phyloP scores from a whole-genome alignment of 768 basidiomycete species.

The Boletus subcaerulescens region DNA sequence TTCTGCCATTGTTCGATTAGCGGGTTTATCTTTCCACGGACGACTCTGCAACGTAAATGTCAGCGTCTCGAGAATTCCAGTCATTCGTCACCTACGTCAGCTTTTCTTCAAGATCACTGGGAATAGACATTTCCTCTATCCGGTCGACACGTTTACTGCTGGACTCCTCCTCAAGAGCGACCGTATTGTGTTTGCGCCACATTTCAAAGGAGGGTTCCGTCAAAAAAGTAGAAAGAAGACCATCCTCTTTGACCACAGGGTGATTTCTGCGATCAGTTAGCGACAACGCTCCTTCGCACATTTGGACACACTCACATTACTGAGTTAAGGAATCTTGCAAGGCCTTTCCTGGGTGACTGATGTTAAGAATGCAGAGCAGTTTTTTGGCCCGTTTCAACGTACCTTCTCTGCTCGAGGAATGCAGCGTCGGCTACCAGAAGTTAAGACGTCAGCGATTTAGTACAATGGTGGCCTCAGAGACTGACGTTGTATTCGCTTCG shows the following conservation, averaged over 20 bases:
- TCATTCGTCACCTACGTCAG: conserved; percentile 51
- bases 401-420: conserved; percentile 91
- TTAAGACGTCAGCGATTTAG: conserved; percentile 2
- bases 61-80: not conserved
- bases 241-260: conserved; percentile 87
- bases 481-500: conserved; percentile 89
- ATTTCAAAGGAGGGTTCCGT: conserved; percentile 80
- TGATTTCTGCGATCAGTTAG: conserved; percentile 65
- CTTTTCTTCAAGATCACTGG: conserved; percentile 89
- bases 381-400: conserved; percentile 11
- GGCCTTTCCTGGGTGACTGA: conserved; percentile 58
- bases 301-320: conserved; percentile 53
- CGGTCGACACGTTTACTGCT: conserved; percentile 72
- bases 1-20: conserved; percentile 92
- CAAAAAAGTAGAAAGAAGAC: conserved; percentile 75
- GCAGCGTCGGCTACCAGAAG: conserved; percentile 67
- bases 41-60: conserved; percentile 45
- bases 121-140: conserved; percentile 89
- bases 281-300: not conserved
- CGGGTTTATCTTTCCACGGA: conserved; percentile 71
- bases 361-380: not conserved
- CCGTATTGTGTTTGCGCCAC: conserved; percentile 77
- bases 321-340: conserved; percentile 76
- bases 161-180: conserved; percentile 88
- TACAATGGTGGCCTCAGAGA: conserved; percentile 9